Percentiles rank a stretch among this genome's conserved stretches.
These are phyloP conservation scores for Mucor plumbeus DNA, from an alignment of 371 early-diverging fungal species.

Conservation along the genomic window DNA sequence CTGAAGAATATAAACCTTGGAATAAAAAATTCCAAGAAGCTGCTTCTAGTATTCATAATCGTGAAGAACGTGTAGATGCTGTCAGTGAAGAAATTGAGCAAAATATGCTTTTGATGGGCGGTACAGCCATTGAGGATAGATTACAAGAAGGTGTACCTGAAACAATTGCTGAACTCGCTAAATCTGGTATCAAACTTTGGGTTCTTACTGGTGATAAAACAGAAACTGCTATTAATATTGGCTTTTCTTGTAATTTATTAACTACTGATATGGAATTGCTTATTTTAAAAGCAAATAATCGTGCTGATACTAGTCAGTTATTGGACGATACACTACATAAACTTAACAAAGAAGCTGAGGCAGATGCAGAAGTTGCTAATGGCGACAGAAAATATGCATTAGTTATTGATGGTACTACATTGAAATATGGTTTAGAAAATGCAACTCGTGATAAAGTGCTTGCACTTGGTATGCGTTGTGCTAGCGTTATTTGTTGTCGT, in stretches of 20 bases:
- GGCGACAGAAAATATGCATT: slow-evolving; percentile 68
- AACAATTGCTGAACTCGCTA: slow-evolving; percentile 75
- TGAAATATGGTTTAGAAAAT: slow-evolving; percentile 78
- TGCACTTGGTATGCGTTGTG: slow-evolving; percentile 73
- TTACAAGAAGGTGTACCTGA: slow-evolving; percentile 90
- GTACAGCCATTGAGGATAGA: slow-evolving; percentile 93
- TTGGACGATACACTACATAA: slow-evolving; percentile 70
- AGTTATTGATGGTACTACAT: slow-evolving; percentile 91
- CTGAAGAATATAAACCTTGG: slow-evolving; percentile 72
- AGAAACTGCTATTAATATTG: slow-evolving; percentile 86
- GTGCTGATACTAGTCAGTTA: slow-evolving; percentile 60
- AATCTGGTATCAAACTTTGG: slow-evolving; percentile 93
- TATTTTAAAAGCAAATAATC: slow-evolving; percentile 66
- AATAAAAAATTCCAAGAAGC: slow-evolving; percentile 68
- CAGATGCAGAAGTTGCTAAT: slow-evolving; percentile 34
- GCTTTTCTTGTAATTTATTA: slow-evolving; percentile 78
- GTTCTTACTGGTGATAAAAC: slow-evolving; percentile 96
- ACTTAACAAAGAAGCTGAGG: slow-evolving; percentile 55
- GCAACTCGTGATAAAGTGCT: slow-evolving; percentile 63
- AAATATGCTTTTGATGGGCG: slow-evolving; percentile 79
- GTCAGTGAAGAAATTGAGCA: slow-evolving; percentile 77
- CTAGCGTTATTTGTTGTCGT: slow-evolving; percentile 86
- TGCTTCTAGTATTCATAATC: slow-evolving; percentile 64
- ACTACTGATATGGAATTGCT: slow-evolving; percentile 73
- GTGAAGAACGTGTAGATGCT: slow-evolving; percentile 74